phyloP scores from a whole-genome alignment of 2,329 filamentous ascomycete genomes.

The Emergomyces africanus region DNA sequence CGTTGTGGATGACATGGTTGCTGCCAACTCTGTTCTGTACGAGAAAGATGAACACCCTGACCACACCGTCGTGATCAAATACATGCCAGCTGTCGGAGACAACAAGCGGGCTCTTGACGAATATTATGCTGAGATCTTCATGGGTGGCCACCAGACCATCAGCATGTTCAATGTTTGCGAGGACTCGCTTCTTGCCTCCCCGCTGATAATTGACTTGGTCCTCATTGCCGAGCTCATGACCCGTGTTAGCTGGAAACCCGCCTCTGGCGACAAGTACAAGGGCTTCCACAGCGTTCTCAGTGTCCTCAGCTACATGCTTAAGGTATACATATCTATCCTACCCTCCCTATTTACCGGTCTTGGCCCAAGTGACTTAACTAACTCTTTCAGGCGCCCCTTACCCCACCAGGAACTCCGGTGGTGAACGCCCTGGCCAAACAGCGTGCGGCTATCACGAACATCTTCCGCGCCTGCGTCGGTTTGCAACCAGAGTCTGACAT shows the following conservation, averaged over 20 bases:
- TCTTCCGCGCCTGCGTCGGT: conserved; percentile 95
- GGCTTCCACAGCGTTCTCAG: conserved; percentile 95
- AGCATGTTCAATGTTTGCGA: conserved; percentile 98
- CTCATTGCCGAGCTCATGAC: conserved; percentile 96
- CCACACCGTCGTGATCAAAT: conserved; percentile 99
- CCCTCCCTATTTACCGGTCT: neutral
- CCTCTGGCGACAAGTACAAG: conserved; percentile 59
- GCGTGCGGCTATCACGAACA: conserved; percentile 86
- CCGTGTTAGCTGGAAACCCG: conserved; percentile 79
- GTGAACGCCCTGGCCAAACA: conserved; percentile 95
- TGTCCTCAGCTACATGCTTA: conserved; percentile 97
- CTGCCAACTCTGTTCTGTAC: conserved; percentile 85
- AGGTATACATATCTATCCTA: conserved; percentile 32
- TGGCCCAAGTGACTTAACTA: conserved; percentile 3
- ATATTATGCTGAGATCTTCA: conserved; percentile 99
- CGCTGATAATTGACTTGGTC: conserved; percentile 93
- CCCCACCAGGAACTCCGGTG: conserved; percentile 86
- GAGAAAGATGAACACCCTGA: conserved; percentile 87
- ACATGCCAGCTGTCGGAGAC: conserved; percentile 97
- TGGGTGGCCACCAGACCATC: conserved; percentile 97
- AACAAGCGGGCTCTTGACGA: conserved; percentile 98
- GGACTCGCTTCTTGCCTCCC: conserved; percentile 90
- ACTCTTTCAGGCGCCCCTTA: conserved; percentile 63
- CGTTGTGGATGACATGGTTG: conserved; percentile 99
- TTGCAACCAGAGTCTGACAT: conserved; percentile 97